Percentiles rank a stretch among this genome's conserved stretches.
Evolutionary conservation across 2,329 filamentous ascomycete species (phyloP).

Genomic region (Diaporthe citri): DNA sequence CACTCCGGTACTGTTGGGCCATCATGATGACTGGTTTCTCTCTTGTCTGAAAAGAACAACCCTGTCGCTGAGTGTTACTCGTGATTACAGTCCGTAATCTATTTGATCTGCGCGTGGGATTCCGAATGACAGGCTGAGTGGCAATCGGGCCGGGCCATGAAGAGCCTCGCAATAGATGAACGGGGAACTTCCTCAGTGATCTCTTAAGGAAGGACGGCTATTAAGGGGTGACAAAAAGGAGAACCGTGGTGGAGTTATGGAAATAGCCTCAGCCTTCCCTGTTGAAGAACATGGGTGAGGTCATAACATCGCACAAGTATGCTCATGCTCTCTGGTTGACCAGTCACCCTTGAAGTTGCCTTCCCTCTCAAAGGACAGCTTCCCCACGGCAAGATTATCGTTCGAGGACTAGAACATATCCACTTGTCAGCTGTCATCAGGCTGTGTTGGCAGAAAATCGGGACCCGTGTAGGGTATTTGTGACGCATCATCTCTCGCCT

Average conservation of each 20-base stretch:
- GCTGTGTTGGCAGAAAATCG: neutral
- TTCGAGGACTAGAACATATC: neutral
- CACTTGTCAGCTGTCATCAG: neutral
- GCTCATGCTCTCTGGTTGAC: neutral
- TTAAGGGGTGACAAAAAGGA: neutral
- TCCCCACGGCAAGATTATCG: neutral
- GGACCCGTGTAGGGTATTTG: neutral
- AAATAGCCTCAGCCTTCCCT: neutral
- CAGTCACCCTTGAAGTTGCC: neutral
- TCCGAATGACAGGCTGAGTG: neutral
- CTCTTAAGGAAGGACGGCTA: neutral
- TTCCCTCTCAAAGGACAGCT: neutral
- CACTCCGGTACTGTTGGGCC: neutral
- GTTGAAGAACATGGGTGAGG: neutral
- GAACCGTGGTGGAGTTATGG: neutral
- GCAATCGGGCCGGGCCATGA: neutral
- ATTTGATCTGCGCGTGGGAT: neutral
- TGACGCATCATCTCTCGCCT: neutral
- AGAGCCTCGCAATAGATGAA: neutral
- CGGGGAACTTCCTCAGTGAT: neutral
- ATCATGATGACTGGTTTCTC: neutral
- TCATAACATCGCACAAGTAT: neutral
- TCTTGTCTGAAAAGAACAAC: neutral
- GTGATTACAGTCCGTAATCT: neutral
- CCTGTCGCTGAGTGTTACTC: neutral